phyloP scores from a whole-genome alignment of 345 rosid species.

The Salix exigua region DNA sequence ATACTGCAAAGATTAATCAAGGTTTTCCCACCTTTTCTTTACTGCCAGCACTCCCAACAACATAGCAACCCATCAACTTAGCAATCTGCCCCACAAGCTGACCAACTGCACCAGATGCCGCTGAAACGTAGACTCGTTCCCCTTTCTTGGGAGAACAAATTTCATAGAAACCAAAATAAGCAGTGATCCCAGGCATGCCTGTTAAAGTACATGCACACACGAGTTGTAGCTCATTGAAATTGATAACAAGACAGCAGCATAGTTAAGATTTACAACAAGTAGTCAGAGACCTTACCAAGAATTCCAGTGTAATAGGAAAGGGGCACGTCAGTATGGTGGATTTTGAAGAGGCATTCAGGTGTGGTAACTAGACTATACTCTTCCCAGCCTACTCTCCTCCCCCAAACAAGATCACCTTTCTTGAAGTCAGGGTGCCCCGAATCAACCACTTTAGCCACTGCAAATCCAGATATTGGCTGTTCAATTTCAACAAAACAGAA shows the following conservation, averaged over 20 bases:
- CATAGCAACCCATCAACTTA: constrained; percentile 47
- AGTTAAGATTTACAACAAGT: no score
- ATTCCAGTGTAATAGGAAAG: constrained; percentile 28
- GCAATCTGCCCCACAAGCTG: constrained; percentile 57
- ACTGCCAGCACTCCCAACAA: constrained; percentile 56
- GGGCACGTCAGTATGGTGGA: constrained; percentile 23
- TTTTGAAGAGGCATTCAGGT: constrained; percentile 17
- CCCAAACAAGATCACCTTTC: constrained; percentile 34
- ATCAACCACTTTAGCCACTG: constrained; percentile 26
- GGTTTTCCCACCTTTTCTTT: constrained; percentile 33
- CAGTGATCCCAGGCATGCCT: constrained; percentile 56
- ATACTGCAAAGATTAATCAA: no score
- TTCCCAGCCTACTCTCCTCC: constrained; percentile 25
- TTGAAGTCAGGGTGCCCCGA: constrained; percentile 17
- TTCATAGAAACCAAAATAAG: constrained; percentile 45
- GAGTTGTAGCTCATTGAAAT: not conserved
- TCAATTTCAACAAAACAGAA: not conserved
- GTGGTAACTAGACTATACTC: constrained; percentile 20
- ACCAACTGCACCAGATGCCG: constrained; percentile 58
- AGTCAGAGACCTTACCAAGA: constrained; percentile 12
- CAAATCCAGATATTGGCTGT: constrained; percentile 22
- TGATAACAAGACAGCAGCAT: not conserved
- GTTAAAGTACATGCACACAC: not conserved
- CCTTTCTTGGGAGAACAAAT: constrained; percentile 44
- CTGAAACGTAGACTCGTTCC: constrained; percentile 41